Percentiles rank a stretch among this genome's conserved stretches.
phyloP scores from a whole-genome alignment of 2,329 filamentous ascomycete species.

The Thermothelomyces thermophilus region DNA sequence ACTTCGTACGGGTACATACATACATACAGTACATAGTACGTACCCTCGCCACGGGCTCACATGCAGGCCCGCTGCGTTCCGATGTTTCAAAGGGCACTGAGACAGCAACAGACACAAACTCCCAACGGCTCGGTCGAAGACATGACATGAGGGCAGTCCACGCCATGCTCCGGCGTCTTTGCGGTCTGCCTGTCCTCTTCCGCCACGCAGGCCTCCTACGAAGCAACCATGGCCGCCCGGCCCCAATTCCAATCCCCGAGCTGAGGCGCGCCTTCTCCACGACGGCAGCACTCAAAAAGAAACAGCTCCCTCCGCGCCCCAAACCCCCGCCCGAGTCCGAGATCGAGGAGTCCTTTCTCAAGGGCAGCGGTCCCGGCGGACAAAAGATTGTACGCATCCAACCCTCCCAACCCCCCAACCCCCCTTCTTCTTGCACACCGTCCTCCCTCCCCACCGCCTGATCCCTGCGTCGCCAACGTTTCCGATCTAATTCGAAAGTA shows the following conservation, averaged over 20 bases:
- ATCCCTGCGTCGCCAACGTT: too few species aligned
- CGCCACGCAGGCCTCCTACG: not conserved
- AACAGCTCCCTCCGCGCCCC: slow-evolving; percentile 64
- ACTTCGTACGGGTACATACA: too few species aligned
- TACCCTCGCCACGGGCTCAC: too few species aligned
- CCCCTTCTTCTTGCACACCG: not conserved
- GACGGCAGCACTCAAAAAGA: not conserved
- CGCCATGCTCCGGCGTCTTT: slow-evolving; percentile 9
- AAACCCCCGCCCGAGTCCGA: slow-evolving; percentile 67
- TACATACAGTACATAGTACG: too few species aligned
- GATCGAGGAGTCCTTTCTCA: slow-evolving; percentile 78
- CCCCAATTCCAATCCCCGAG: not conserved
- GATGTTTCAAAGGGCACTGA: not conserved
- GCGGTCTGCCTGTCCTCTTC: not conserved
- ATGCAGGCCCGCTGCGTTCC: not conserved
- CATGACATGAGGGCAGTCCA: not conserved
- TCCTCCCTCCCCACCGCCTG: not conserved
- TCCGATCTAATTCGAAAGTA: too few species aligned
- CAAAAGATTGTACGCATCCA: slow-evolving; percentile 76
- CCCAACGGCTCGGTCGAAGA: not conserved
- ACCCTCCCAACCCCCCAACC: not conserved
- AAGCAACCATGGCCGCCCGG: not conserved
- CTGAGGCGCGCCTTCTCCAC: not conserved
- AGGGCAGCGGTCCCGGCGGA: slow-evolving; percentile 85
- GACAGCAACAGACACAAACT: not conserved